These are phyloP conservation scores for Sclerotinia glacialis DNA, from an alignment of 2,329 filamentous ascomycete species.

Conservation along the genomic window DNA sequence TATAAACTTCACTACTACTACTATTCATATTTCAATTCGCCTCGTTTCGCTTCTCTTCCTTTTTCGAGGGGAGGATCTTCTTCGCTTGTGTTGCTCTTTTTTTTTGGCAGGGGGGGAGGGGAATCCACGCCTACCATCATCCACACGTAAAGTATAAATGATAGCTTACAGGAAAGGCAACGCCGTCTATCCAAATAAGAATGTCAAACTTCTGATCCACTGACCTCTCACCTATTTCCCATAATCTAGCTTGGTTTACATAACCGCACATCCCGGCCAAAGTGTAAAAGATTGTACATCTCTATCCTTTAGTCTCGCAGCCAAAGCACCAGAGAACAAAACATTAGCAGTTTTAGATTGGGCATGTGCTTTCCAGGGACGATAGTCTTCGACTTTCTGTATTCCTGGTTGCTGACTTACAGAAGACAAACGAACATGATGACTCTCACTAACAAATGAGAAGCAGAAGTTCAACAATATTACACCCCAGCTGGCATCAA, in stretches of 20 bases:
- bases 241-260: constrained; percentile 23
- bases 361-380: constrained; percentile 43
- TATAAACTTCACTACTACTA: too few species aligned
- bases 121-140: too few species aligned
- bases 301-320: constrained; percentile 23
- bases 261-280: constrained; percentile 25
- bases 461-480: not conserved
- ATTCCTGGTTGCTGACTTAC: constrained; percentile 1
- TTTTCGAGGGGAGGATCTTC: too few species aligned
- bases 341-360: constrained; percentile 47
- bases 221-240: constrained; percentile 24
- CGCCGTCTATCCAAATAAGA: not conserved
- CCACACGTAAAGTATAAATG: not conserved
- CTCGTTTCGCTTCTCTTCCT: too few species aligned
- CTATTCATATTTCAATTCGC: too few species aligned
- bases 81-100: too few species aligned
- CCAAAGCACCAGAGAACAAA: constrained; percentile 31
- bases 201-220: constrained; percentile 24
- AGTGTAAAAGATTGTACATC: constrained; percentile 20
- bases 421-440: not conserved
- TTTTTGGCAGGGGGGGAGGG: too few species aligned
- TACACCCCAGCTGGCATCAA: not conserved
- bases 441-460: not conserved
- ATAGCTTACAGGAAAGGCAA: not conserved
- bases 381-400: constrained; percentile 19